These are phyloP conservation scores for Tulasnella sp. DNA, from an alignment of 768 basidiomycete species.

Conservation along the genomic window DNA sequence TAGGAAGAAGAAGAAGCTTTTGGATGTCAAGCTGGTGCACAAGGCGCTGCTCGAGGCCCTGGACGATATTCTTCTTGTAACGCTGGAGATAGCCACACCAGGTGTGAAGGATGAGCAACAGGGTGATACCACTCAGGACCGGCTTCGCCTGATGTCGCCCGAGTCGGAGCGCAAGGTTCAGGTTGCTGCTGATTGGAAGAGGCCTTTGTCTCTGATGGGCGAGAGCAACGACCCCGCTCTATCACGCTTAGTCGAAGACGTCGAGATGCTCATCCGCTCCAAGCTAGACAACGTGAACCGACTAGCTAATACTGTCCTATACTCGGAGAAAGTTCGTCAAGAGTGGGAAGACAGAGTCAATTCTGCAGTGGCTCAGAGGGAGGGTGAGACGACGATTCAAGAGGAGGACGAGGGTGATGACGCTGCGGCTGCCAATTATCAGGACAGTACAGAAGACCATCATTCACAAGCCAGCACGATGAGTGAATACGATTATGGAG, in stretches of 20 bases:
- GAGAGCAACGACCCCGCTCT: conserved; percentile 67
- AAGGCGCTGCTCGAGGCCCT: conserved; percentile 68
- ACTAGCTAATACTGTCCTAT: conserved; percentile 93
- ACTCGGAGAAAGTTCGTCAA: conserved; percentile 91
- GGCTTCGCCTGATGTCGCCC: conserved; percentile 82
- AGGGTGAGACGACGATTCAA: conserved; percentile 18
- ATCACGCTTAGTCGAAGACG: conserved; percentile 71
- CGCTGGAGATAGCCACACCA: conserved; percentile 74
- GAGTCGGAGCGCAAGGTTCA: conserved; percentile 80
- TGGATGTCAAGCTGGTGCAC: conserved; percentile 50
- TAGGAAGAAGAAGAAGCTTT: conserved; percentile 10
- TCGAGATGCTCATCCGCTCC: conserved; percentile 78
- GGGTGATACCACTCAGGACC: conserved; percentile 80
- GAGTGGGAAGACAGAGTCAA: conserved; percentile 87
- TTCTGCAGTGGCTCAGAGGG: conserved; percentile 34
- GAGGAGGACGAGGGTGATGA: conserved; percentile 35
- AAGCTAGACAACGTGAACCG: conserved; percentile 93
- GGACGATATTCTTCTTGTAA: conserved; percentile 71
- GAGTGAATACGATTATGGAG: conserved; percentile 51
- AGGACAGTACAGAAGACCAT: conserved; percentile 22
- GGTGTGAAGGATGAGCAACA: conserved; percentile 78
- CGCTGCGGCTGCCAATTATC: conserved; percentile 23
- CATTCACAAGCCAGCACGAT: conserved; percentile 40
- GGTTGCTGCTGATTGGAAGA: conserved; percentile 74
- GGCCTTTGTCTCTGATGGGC: conserved; percentile 44